Evolutionary conservation across 75 land plant species (phyloP), one percentile per base, ranked within the genome.

Genomic region (Picea glauca): DNA sequence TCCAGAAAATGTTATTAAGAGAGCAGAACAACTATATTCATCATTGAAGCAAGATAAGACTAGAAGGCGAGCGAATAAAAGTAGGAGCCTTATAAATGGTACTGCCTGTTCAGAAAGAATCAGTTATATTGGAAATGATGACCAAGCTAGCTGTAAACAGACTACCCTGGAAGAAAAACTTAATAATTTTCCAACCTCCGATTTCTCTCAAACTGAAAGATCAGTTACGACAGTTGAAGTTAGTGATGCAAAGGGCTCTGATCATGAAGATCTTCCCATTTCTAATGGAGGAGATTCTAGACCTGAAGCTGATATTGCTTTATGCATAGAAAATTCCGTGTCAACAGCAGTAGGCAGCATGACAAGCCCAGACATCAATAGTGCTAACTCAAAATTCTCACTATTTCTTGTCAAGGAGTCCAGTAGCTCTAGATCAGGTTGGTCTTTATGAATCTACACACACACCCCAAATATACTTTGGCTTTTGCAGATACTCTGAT

Each of bases 21-120:
- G 99, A 84, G 99, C 99, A 61, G 87, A 87, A 70, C 85, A 90
- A 43, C 72, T 97, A 43, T 97, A 97, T 58, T 54, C 38, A 15
- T 81, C 81, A 60, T 76, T 76, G 0, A 80, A 82, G 81, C 76
- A 75, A 57, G 59, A 75, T 75, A 26, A 75, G 46, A 26, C 56
- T 32, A 57, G 50, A 5, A 58, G 26, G 8, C 6, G 5, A 3
- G 59, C 30, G 50, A 31, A 58, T 54, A 30, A 2, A 30, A 75
- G 30, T 26, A 50, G 20, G 56, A 13, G 35, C 58, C 3, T 50
- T 30, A 58, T 11, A 75, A 31, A 15, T 56, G 17, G 35, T 13
- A 31, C 6, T 54, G 17, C 33, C 20, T 26, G 15, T 57, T 26
- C 59, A 57, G 58, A 15, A 75, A 57, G 23, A 14, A 26, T 57